phyloP scores from a whole-genome alignment of 768 basidiomycete genomes.

The Rhizopogon roseolus region DNA sequence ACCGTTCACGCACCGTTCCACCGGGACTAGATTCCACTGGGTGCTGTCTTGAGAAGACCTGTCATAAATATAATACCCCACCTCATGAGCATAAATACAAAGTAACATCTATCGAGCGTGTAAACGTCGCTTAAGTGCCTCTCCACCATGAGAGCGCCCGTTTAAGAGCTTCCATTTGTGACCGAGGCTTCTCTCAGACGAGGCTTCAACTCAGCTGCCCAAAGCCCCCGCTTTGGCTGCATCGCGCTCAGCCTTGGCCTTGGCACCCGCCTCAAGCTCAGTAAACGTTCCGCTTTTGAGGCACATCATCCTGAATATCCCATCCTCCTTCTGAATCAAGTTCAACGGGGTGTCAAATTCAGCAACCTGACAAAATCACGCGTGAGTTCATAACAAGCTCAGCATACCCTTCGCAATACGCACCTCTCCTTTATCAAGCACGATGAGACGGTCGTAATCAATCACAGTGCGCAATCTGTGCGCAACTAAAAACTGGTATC shows the following conservation, averaged over 20 bases:
- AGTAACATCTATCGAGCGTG: too few relatives aligned
- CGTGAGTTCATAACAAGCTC: background rate
- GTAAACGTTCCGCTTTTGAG: constrained; percentile 62
- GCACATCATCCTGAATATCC: constrained; percentile 68
- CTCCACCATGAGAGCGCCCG: too few relatives aligned
- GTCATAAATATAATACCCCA: too few relatives aligned
- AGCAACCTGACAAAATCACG: constrained; percentile 29
- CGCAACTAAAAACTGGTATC: constrained; percentile 37
- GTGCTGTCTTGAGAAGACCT: too few relatives aligned
- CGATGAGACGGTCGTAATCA: constrained; percentile 75
- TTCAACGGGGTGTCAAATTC: constrained; percentile 74
- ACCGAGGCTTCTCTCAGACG: too few relatives aligned
- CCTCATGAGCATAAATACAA: too few relatives aligned
- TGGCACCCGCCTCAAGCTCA: constrained; percentile 58
- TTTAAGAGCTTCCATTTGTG: too few relatives aligned
- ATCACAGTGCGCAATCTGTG: constrained; percentile 76
- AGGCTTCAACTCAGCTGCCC: too few relatives aligned
- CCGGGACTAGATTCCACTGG: too few relatives aligned
- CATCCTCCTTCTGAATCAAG: constrained; percentile 56
- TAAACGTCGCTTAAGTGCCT: too few relatives aligned
- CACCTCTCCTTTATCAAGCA: constrained; percentile 51
- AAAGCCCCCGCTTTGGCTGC: background rate
- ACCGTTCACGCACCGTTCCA: too few relatives aligned
- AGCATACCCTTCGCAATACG: constrained; percentile 17
- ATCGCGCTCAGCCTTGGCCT: constrained; percentile 28